These are phyloP conservation scores for Drechslera avenae DNA, from an alignment of 2,329 filamentous ascomycete genomes.

Conservation along the genomic window DNA sequence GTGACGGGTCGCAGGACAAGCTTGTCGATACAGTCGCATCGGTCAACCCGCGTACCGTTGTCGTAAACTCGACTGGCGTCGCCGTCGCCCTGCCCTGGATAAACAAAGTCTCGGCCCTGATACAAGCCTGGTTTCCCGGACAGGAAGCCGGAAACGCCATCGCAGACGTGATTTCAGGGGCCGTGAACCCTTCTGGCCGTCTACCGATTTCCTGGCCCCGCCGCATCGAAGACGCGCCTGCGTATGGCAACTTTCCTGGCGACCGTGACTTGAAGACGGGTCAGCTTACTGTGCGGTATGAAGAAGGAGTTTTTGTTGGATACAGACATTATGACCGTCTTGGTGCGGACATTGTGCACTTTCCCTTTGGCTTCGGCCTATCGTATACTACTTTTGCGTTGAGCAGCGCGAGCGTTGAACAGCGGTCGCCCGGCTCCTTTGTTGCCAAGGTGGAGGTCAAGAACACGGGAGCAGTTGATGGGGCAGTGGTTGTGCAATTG, in stretches of 20 bases:
- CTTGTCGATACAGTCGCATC: constrained; percentile 69
- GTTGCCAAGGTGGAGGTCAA: constrained; percentile 50
- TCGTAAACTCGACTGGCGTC: constrained; percentile 79
- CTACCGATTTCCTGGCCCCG: constrained; percentile 49
- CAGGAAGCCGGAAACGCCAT: constrained; percentile 52
- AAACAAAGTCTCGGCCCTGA: constrained; percentile 48
- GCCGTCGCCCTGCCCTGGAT: constrained; percentile 74
- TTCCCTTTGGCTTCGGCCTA: constrained; percentile 49
- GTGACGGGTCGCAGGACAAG: constrained; percentile 61
- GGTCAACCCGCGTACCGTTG: constrained; percentile 70
- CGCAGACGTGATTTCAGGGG: constrained; percentile 50
- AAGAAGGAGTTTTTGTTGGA: constrained; percentile 60
- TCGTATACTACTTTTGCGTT: constrained; percentile 50
- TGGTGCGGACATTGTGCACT: constrained; percentile 55
- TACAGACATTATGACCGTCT: constrained; percentile 67
- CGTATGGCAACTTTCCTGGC: constrained; percentile 48
- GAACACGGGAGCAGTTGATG: constrained; percentile 58
- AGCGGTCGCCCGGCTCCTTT: constrained; percentile 54
- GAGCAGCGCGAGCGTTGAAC: constrained; percentile 64
- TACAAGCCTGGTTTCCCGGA: constrained; percentile 52
- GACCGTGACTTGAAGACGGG: constrained; percentile 48
- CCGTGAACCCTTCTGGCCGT: constrained; percentile 47
- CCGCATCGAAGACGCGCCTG: constrained; percentile 43
- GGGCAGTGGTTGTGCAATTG: constrained; percentile 61
- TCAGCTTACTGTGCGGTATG: constrained; percentile 66